Percentiles rank a stretch among this genome's conserved stretches.
phyloP scores from a whole-genome alignment of 2,329 filamentous ascomycete genomes.

The Ciborinia camelliae region DNA sequence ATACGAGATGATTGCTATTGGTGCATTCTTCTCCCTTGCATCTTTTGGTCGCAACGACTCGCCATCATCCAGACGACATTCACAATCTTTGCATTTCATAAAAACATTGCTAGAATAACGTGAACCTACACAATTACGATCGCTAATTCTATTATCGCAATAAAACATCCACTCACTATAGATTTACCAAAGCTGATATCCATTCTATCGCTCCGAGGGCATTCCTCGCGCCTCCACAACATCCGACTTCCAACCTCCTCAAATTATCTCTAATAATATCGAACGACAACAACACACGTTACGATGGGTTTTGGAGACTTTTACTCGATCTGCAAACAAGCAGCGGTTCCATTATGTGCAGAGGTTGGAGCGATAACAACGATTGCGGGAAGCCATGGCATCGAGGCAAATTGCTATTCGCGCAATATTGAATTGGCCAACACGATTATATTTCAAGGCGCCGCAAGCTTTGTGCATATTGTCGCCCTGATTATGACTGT shows the following conservation, averaged over 20 bases:
- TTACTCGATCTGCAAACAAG: constrained; percentile 77
- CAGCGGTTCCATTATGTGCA: constrained; percentile 82
- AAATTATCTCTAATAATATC: constrained; percentile 21
- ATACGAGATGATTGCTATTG: constrained; percentile 18
- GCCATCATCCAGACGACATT: constrained; percentile 14
- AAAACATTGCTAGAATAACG: constrained; percentile 18
- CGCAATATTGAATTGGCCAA: constrained; percentile 95
- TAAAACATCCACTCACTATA: constrained; percentile 26
- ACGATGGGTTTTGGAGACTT: constrained; percentile 89
- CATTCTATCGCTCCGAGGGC: constrained; percentile 15
- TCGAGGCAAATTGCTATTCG: constrained; percentile 88
- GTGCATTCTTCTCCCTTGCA: constrained; percentile 7
- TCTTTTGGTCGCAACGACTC: constrained; percentile 15
- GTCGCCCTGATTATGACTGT: constrained; percentile 86
- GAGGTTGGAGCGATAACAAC: constrained; percentile 72
- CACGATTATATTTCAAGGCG: constrained; percentile 96
- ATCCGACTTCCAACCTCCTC: constrained; percentile 23
- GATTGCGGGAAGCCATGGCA: constrained; percentile 67
- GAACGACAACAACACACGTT: constrained; percentile 11
- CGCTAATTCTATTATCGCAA: constrained; percentile 21
- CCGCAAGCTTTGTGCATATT: constrained; percentile 89
- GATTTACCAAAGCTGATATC: not conserved
- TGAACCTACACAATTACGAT: constrained; percentile 21
- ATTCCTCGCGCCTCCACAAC: constrained; percentile 17
- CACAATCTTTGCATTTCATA: constrained; percentile 18